A percentile compares a stretch with the other conserved stretches of the same genome.
These are phyloP conservation scores for Cyclospora cayetanensis DNA, from an alignment of 169 alveolate species.

Conservation along the genomic window DNA sequence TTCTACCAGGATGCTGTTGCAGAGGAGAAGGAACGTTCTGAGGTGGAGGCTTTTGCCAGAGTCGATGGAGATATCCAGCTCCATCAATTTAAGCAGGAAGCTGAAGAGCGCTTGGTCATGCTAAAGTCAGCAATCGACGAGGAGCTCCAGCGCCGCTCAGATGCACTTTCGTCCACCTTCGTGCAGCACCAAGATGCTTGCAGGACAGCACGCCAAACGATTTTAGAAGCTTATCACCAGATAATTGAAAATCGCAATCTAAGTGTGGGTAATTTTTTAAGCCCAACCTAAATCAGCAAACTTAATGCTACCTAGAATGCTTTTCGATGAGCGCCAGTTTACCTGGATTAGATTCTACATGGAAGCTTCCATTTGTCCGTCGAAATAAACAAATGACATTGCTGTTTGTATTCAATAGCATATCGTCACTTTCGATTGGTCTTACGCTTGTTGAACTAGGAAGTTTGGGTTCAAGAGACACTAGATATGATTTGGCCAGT, in stretches of 20 bases:
- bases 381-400: no score
- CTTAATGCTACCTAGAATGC: no score
- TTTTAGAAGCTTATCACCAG: slow-evolving; percentile 49
- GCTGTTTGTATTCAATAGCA: no score
- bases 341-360: no score
- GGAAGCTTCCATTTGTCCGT: no score
- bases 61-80: not conserved
- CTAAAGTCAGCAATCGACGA: slow-evolving; percentile 18
- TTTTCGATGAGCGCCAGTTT: no score
- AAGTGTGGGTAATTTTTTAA: no score
- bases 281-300: no score
- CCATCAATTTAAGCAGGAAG: not conserved
- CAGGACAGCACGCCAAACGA: slow-evolving; percentile 7
- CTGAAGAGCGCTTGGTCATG: not conserved
- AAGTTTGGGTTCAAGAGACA: slow-evolving; percentile 25
- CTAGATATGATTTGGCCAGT: not conserved
- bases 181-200: slow-evolving; percentile 55
- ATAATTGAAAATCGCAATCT: not conserved
- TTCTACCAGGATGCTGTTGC: slow-evolving; percentile 50
- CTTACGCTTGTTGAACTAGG: no score
- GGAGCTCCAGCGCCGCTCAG: slow-evolving; percentile 47
- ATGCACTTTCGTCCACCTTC: slow-evolving; percentile 21
- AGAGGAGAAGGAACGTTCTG: slow-evolving; percentile 37
- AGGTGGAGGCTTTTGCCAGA: slow-evolving; percentile 29
- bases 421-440: no score